Evolutionary conservation across 495 filamentous ascomycete genomes (phyloP), one percentile per base, ranked within the genome.

Genomic region (Opeltia flavorubescens): DNA sequence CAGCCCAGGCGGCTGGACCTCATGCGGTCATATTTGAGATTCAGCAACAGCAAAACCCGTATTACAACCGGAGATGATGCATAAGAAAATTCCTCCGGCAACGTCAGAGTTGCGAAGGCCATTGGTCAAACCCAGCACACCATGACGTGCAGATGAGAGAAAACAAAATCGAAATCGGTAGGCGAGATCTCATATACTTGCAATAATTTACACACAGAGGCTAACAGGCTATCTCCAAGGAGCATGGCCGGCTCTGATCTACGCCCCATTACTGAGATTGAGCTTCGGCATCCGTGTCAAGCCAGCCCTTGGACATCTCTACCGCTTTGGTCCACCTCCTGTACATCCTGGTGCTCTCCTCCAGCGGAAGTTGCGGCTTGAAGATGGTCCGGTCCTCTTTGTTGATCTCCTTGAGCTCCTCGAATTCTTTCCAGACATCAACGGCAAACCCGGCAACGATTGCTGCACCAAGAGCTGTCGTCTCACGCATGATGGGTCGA

Each of bases 361-460:
- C 72, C 35, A 62, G 54, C 21, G 72, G 66, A 35, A 88, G 77
- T 38, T 71, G 53, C 0, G 89, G 87, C 44, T 65, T 59, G 65
- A 95, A 95, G 27, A 79, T 76, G 41, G 71, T 83, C 24, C 84
- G 76, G 49, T 83, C 84, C 43, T 75, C 72, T 49, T 74, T 75
- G 58, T 88, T 91, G 60, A 94, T 81, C 50, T 81, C 65, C 58
- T 77, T 78, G 33, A 96, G 72, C 53, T 94, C 86, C 28, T 77
- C 72, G 55, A 93, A 78, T 33, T 79, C 73, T 44, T 76, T 74
- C 89, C 89, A 96, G 44, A 91, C 75, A 43, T 74, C 78, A 13
- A 83, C 79, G 13, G 88, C 89, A 50, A 95, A 83, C 21, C 88
- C 89, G 45, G 89, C 89, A 9, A 88, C 89, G 50, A 95, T 91